A percentile compares a stretch with the other conserved stretches of the same genome.
phyloP scores from a whole-genome alignment of 345 rosid genomes.

The Rhodamnia rubescens region DNA sequence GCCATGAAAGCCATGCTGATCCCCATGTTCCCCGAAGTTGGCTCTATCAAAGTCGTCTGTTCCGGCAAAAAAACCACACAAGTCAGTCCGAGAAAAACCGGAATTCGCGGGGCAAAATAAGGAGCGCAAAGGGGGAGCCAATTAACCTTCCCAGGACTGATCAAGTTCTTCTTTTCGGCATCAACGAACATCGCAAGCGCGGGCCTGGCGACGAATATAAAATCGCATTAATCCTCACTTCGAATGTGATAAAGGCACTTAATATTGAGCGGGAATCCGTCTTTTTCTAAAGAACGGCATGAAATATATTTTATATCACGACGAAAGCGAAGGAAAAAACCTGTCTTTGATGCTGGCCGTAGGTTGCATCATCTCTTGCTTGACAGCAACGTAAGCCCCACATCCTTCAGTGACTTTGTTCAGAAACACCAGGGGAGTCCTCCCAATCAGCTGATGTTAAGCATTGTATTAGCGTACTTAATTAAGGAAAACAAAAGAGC shows the following conservation, averaged over 20 bases:
- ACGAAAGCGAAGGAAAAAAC: slow-evolving; percentile 3
- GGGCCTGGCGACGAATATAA: slow-evolving; percentile 35
- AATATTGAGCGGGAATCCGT: neutral
- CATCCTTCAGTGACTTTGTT: slow-evolving; percentile 86
- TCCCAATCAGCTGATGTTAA: slow-evolving; percentile 57
- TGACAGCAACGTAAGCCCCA: slow-evolving; percentile 77
- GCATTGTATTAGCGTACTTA: neutral
- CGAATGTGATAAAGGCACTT: neutral
- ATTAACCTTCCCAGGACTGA: slow-evolving; percentile 67
- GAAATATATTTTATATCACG: neutral
- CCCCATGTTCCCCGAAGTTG: slow-evolving; percentile 97
- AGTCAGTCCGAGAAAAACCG: neutral
- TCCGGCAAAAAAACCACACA: neutral
- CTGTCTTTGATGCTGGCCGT: slow-evolving; percentile 95
- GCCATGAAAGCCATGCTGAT: slow-evolving; percentile 96
- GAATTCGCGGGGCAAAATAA: neutral
- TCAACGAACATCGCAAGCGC: slow-evolving; percentile 74
- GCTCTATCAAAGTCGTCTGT: slow-evolving; percentile 85
- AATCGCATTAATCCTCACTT: neutral
- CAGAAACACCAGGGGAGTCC: slow-evolving; percentile 73
- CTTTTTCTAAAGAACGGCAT: neutral
- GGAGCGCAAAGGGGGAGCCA: neutral
- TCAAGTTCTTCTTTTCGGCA: slow-evolving; percentile 73
- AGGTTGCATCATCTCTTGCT: slow-evolving; percentile 95
- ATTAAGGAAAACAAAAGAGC: neutral